These are phyloP conservation scores for Clavispora santaluciae DNA, from an alignment of 805 yeast species.

Conservation along the genomic window DNA sequence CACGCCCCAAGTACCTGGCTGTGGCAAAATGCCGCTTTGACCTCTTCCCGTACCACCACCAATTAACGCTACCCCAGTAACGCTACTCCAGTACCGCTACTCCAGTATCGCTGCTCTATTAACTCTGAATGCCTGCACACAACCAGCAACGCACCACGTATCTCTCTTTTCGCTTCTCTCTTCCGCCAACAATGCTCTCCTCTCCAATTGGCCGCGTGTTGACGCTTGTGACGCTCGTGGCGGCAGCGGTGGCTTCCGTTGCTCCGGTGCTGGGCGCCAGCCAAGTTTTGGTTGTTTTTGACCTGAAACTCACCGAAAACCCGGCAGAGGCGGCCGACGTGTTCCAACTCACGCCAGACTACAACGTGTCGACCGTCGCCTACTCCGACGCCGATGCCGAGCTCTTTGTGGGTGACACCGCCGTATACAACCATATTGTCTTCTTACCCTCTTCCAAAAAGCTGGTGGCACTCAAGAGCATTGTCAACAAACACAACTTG, in stretches of 20 bases:
- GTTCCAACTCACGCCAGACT: constrained; percentile 8
- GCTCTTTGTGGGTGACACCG: constrained; percentile 22
- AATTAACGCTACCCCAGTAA: too few relatives aligned
- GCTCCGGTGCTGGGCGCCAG: constrained; percentile 4
- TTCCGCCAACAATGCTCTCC: constrained; percentile 7
- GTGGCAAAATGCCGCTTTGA: too few relatives aligned
- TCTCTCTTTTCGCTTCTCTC: not conserved
- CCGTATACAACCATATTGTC: constrained; percentile 26
- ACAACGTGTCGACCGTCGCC: constrained; percentile 17
- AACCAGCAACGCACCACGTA: not conserved
- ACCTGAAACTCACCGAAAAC: constrained; percentile 17
- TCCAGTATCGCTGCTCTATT: too few relatives aligned
- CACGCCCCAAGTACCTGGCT: too few relatives aligned
- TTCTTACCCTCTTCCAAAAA: constrained; percentile 35
- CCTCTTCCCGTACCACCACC: too few relatives aligned
- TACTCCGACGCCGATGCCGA: constrained; percentile 18
- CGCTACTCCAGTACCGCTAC: too few relatives aligned
- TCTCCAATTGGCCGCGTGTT: constrained; percentile 12
- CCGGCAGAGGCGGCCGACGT: constrained; percentile 6
- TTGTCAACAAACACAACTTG: constrained; percentile 38
- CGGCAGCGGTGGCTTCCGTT: constrained; percentile 4
- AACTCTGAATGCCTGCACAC: constrained; percentile 2
- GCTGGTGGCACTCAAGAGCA: constrained; percentile 25
- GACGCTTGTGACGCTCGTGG: constrained; percentile 11
- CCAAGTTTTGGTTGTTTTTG: constrained; percentile 31